Base-by-base conservation (phyloP, 1,284 basidiomycete species). In the Sanguinoderma infundibulare region DNA sequence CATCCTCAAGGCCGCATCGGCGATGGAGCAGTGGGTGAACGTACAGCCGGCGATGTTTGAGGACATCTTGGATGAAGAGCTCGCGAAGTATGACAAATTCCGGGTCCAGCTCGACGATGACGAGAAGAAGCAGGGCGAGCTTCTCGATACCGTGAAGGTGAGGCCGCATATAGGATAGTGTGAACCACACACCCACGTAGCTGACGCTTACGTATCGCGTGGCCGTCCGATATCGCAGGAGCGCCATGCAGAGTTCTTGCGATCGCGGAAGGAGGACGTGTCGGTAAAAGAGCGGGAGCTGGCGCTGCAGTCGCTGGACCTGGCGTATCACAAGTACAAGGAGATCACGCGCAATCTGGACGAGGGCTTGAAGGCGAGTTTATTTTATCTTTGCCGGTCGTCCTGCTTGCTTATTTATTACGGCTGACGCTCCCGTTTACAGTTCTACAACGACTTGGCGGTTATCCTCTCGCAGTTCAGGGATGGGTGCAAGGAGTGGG, bases 381-480 rank as follows among this genome's bases (percentile, higher is more conserved):
- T 50, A n/a, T 57, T 49, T 26, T 42, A 17, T 36, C 9, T 6
- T 49, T 46, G 32, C 10, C 5, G 17, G 51, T 15, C 24, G 35
- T 17, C 17, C 3, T 20, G 15, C 9, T 36, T 40, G 44, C 24
- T 35, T 17, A 24, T 17, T 34, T 66, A 20, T 53, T 51, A n/a
- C 51, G 40, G 9, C 20, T 8, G 2, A 26, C 14, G 26, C 24
- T 2, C 15, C 17, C 20, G 24, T 50, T n/a, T n/a, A 22, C 63
- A 94, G 89, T 96, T 96, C 70, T 95, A 97, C 73, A 93, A 94
- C 63, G 87, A 90, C 67, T 83, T 97, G 57, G 83, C 85, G 3
- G 83, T 81, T 12, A 86, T 95, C 49, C 75, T 96, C 2, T 77
- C 82, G 8, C 83, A 89, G 63, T 92, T 95, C 78, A 90, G 88